Conservation (phyloP, 768 basidiomycete species). For the Dentipellis fragilis region DNA sequence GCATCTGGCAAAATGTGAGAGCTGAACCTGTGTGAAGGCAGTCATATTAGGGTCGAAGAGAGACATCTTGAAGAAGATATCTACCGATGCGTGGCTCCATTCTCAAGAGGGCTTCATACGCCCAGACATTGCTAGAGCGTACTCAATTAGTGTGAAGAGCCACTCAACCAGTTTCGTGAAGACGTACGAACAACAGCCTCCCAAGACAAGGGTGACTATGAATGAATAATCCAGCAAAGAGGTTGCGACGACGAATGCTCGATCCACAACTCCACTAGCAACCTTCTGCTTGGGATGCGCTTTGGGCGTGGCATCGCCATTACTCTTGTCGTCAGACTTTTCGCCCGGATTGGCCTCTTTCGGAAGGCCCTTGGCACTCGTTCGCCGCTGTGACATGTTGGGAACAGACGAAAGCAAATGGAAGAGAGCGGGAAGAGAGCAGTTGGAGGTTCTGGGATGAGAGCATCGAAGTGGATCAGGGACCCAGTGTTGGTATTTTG, state of each 20-base stretch:
- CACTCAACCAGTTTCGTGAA: background rate
- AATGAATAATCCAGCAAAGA: constrained; percentile 27
- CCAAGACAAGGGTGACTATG: constrained; percentile 56
- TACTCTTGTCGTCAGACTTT: too few relatives aligned
- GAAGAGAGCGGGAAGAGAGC: background rate
- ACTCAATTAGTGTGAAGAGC: background rate
- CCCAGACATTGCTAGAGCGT: constrained; percentile 55
- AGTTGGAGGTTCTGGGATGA: background rate
- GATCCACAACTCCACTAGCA: background rate
- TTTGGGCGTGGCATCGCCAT: too few relatives aligned
- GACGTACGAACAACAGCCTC: constrained; percentile 75
- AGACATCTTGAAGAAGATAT: constrained; percentile 10
- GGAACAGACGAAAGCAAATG: background rate
- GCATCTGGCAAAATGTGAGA: constrained; percentile 77
- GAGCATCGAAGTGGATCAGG: background rate
- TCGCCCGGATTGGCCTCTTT: too few relatives aligned
- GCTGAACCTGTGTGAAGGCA: constrained; percentile 46
- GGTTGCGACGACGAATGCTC: constrained; percentile 8
- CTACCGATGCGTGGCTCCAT: constrained; percentile 60
- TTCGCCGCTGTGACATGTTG: background rate
- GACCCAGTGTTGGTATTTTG: background rate
- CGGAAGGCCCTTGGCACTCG: background rate
- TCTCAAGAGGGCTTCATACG: constrained; percentile 65
- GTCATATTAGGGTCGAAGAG: background rate
- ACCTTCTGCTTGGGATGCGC: background rate